Evolutionary conservation across 2,329 filamentous ascomycete species (phyloP), one percentile per base, ranked within the genome.

Genomic region (Chlorencoelia australis): DNA sequence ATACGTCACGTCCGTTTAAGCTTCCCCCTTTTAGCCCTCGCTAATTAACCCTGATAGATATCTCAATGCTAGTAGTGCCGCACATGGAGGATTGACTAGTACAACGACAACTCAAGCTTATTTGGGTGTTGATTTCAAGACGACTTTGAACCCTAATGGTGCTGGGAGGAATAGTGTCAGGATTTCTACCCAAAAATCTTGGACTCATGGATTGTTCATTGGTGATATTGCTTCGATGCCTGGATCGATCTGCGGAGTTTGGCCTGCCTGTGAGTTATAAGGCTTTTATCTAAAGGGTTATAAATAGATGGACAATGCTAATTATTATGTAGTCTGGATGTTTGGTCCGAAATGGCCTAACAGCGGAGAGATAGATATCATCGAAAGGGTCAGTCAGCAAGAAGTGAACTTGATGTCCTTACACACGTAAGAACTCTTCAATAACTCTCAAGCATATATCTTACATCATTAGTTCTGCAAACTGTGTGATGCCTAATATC

Each of bases 211-310:
- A 0, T 67, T 86, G 6, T 73, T 85, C 45, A 75, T 86, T 30
- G 65, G 79, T 13, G 86, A 32, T 69, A 81, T 16, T 58, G 87
- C 14, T 71, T 76, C 38, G 80, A 76, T 56, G 77, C 72, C 40
- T 65, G 71, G 33, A 56, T 63, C 3, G 86, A 86, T 48, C 83
- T 86, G 75, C 46, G 82, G 82, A 15, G 68, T 73, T 15, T 86
- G 82, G 73, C 73, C 73, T 17, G n/a, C n/a, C n/a, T n/a, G n/a
- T n/a, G n/a, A n/a, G n/a, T n/a, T n/a, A n/a, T n/a, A n/a, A n/a
- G n/a, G n/a, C n/a, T n/a, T n/a, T n/a, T n/a, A n/a, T n/a, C n/a
- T n/a, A n/a, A n/a, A n/a, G n/a, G n/a, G n/a, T n/a, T n/a, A n/a
- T n/a, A n/a, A n/a, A n/a, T n/a, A n/a, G n/a, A n/a, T n/a, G n/a